phyloP scores from a whole-genome alignment of 805 yeast species.

The Candida quercuum region DNA sequence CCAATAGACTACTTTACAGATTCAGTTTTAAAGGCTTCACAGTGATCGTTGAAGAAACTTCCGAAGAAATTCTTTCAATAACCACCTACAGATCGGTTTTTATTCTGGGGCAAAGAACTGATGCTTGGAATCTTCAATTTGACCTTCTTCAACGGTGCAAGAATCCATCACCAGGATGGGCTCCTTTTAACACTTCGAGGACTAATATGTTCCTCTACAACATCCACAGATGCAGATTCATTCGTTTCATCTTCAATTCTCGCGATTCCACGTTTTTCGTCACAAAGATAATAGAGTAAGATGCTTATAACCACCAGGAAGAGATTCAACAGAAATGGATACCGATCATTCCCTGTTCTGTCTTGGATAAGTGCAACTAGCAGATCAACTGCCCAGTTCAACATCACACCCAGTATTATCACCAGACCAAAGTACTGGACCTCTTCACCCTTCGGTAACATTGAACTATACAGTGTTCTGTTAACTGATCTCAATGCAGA shows the following conservation, averaged over 20 bases:
- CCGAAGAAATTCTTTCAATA: no score
- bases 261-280: constrained; percentile 31
- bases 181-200: no score
- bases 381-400: constrained; percentile 37
- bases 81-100: no score
- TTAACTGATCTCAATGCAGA: constrained; percentile 33
- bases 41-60: no score
- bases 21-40: no score
- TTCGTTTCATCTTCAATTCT: no score
- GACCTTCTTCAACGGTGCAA: no score
- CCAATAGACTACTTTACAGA: no score
- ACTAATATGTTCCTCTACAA: no score
- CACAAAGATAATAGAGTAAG: constrained; percentile 23
- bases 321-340: constrained; percentile 33
- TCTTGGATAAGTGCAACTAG: constrained; percentile 36
- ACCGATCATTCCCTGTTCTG: constrained; percentile 30
- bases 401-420: constrained; percentile 33
- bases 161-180: no score
- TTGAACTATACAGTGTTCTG: constrained; percentile 31
- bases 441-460: constrained; percentile 37
- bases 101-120: no score
- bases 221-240: neutral
- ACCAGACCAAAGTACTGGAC: constrained; percentile 39
- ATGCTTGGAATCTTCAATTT: no score
- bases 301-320: constrained; percentile 26